These are phyloP conservation scores for Chrysoporthe cubensis DNA, from an alignment of 2,329 filamentous ascomycete genomes.

Conservation along the genomic window DNA sequence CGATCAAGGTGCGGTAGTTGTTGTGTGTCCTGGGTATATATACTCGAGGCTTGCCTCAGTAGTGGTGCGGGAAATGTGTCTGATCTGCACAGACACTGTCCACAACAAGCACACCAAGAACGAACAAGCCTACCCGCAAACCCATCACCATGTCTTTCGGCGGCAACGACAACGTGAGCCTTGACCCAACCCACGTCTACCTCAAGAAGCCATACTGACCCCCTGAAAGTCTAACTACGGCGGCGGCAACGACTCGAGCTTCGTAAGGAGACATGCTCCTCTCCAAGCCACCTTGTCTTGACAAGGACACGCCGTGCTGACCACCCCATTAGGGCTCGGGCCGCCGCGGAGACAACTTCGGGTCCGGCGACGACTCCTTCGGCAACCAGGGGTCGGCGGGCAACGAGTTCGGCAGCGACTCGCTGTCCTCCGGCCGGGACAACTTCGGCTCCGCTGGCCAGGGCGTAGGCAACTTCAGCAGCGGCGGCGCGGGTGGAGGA, in stretches of 20 bases:
- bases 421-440: conserved; percentile 28
- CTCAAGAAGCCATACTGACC: conserved; percentile 32
- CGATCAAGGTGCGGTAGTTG: not conserved
- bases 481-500: conserved; percentile 21
- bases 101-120: not conserved
- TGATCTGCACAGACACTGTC: not conserved
- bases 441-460: conserved; percentile 11
- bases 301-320: not conserved
- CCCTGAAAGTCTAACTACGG: conserved; percentile 30
- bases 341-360: conserved; percentile 31
- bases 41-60: not conserved
- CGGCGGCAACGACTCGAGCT: conserved; percentile 34
- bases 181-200: not conserved
- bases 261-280: conserved; percentile 10
- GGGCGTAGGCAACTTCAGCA: conserved; percentile 30
- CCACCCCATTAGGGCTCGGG: conserved; percentile 29
- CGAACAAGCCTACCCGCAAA: conserved; percentile 2
- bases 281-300: not conserved
- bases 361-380: conserved; percentile 34
- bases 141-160: conserved; percentile 51
- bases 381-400: conserved; percentile 32
- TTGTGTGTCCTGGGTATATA: conserved; percentile 1
- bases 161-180: conserved; percentile 42
- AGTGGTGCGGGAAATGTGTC: no score
- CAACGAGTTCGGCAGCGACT: conserved; percentile 30